These are phyloP conservation scores for Solidago caesia DNA, from an alignment of 129 eudicot genomes.

Conservation along the genomic window DNA sequence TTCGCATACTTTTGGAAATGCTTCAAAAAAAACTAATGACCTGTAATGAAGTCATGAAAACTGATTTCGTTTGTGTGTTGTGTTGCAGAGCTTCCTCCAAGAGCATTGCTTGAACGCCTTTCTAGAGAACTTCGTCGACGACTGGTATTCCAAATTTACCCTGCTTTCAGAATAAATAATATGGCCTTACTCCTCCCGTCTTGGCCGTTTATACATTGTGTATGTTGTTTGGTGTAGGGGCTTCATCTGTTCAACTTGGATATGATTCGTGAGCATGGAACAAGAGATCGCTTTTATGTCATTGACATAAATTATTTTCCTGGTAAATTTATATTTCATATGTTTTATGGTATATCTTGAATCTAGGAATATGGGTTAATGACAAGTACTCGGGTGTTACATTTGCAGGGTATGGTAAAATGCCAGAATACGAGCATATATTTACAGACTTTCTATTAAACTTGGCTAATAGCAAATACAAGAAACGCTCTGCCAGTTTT, in stretches of 20 bases:
- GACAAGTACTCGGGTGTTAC: background rate
- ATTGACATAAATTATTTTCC: constrained; percentile 97
- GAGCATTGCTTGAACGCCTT: constrained; percentile 83
- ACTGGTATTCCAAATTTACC: constrained; percentile 45
- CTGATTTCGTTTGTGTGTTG: background rate
- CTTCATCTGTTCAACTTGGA: constrained; percentile 93
- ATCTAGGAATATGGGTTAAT: background rate
- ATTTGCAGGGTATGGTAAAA: constrained; percentile 87
- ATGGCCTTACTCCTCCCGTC: background rate
- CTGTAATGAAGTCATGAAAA: background rate
- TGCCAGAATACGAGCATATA: constrained; percentile 98
- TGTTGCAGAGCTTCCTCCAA: constrained; percentile 91
- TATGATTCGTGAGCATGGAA: constrained; percentile 92
- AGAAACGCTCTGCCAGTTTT: constrained; percentile 34
- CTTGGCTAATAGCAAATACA: constrained; percentile 61
- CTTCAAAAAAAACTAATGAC: constrained; percentile 3
- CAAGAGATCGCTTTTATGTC: constrained; percentile 72
- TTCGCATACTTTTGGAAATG: background rate
- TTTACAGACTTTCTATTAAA: constrained; percentile 87
- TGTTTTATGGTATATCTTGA: background rate
- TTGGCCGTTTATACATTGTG: background rate
- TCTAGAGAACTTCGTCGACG: constrained; percentile 85
- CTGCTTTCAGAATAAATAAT: background rate
- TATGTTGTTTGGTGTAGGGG: constrained; percentile 44
- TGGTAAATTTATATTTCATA: constrained; percentile 39